Base-by-base conservation (phyloP, 176 grass and related monocot species). In the Olyra latifolia region DNA sequence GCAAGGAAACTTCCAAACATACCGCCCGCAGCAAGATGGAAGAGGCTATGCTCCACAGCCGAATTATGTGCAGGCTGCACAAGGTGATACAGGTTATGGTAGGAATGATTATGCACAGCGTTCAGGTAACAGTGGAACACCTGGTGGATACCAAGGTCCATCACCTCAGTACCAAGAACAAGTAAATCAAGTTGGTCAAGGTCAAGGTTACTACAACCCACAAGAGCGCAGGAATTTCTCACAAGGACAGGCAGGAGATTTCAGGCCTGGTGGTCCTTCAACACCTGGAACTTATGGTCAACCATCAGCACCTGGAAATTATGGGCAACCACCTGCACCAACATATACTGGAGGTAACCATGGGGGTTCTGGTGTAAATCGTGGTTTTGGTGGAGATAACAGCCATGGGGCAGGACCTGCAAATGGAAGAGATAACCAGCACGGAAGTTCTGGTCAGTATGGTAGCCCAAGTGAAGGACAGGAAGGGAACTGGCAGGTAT, bases 401-500 rank as follows among this genome's bases (percentile, higher is more conserved):
- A 69, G 10, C 38, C 72, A 83, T 11, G 82, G 62, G 12, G 6
- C 48, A 78, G 72, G 50, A 49, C 62, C 85, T 30, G 32, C 70
- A 46, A 80, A 80, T 84, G 85, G 74, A 20, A 76, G 66, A 46
- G 76, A 91, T 63, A 83, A 80, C 28, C 75, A 46, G 68, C 87
- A 90, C 71, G 82, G 68, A 28, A 40, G 24, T 50, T 66, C 77
- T 69, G 59, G 32, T 67, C 48, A 72, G 17, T 57, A 91, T 77
- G 44, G 79, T 84, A 82, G 58, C 68, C 71, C 76, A 78, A 40
- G 52, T 42, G 88, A 88, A 72, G 83, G 76, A 60, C 92, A 74
- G 44, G 66, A 75, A 47, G 89, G 73, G 27, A 78, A 75, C 24
- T 89, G 89, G 89, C 92, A 89, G 92, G 92, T 89, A 94, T 56